Base-by-base conservation (phyloP, 2,329 filamentous ascomycete species). In the Xylariaceae sp. region DNA sequence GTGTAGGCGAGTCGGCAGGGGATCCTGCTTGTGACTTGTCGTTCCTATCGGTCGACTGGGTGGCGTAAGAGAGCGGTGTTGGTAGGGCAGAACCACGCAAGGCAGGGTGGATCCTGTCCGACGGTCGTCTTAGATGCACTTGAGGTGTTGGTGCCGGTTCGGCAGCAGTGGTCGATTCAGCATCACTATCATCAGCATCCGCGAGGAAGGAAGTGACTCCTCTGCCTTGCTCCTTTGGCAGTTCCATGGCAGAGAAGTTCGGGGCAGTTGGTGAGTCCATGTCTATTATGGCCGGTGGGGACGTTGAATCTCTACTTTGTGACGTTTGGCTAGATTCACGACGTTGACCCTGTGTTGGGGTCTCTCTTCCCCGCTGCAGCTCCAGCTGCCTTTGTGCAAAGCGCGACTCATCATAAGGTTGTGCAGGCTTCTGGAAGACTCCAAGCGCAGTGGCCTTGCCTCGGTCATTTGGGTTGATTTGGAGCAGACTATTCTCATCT, bases 361-460 rank as follows among this genome's bases (percentile, higher is more conserved):
- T 83, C 50, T 87, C 86, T 22, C 87, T 81, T 28, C 86, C 88
- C 63, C 88, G 82, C 57, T 93, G 88, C 67, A 96, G 82, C 66
- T 91, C 88, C 44, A 89, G 74, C 64, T 96, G 88, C 42, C 90
- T 83, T 65, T 95, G 87, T 5, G 89, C 82, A 63, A 90, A 97
- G 63, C 90, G 88, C 17, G 87, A 83, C 64, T 97, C 92, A 63
- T 96, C 90, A 60, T 94, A 96, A 7, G 84, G 81, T 46, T 87
- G 82, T 2, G 75, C 73, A 1, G 91, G 89, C 65, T 90, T 90
- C 58, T 87, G 87, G 54, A 69, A 69, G 6, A 69, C 66, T 1
- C 66, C 67, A 14, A 69, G 59, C 45, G 66, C 65, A 18, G 66
- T 69, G 28, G 67, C 67, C 45, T 69, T 69, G 18, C 67, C 67